Base-by-base conservation (phyloP, 164 flowering plant species). In the Echeveria elegans region DNA sequence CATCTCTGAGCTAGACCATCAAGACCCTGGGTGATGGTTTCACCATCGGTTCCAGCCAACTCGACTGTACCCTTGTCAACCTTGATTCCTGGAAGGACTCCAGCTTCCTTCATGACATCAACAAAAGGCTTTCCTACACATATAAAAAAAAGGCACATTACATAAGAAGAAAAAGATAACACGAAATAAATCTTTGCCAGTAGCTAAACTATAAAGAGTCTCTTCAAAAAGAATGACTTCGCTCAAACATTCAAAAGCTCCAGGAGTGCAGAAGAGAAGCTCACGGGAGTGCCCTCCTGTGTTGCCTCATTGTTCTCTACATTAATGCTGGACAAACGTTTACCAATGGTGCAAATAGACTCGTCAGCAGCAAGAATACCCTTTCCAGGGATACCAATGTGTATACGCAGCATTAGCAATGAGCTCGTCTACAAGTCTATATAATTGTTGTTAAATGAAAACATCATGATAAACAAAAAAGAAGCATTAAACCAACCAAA, bases 351-450 rank as follows among this genome's bases (percentile, higher is more conserved):
- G 21, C 93, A 90, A 30, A 88, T 88, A 88, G 93, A n/a, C n/a
- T n/a, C n/a, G n/a, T n/a, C n/a, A n/a, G n/a, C n/a, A n/a, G n/a
- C n/a, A n/a, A n/a, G n/a, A 63, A 88, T 88, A 78, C 93, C 90
- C 85, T 87, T 87, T 72, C 92, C 89, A 21, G 88, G 92, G 73
- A 88, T 87, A 67, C 89, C 92, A 77, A 87, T 87, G 82, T 87
- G 83, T 48, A n/a, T n/a, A n/a, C n/a, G 79, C 73, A 72, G 92
- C 92, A 72, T 83, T 87, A 65, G 80, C 81, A 73, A 80, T 81
- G 18, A 87, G 84, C 81, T 87, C 92, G 72, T 83, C 89, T 87
- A 72, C 67, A 74, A n/a, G n/a, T n/a, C n/a, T n/a, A n/a, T n/a
- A n/a, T n/a, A n/a, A n/a, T n/a, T n/a, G n/a, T n/a, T n/a, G n/a